Evolutionary conservation across 169 alveolate genomes (phyloP), one percentile per base, ranked within the genome.

Genomic region (Plasmodium reichenowi): DNA sequence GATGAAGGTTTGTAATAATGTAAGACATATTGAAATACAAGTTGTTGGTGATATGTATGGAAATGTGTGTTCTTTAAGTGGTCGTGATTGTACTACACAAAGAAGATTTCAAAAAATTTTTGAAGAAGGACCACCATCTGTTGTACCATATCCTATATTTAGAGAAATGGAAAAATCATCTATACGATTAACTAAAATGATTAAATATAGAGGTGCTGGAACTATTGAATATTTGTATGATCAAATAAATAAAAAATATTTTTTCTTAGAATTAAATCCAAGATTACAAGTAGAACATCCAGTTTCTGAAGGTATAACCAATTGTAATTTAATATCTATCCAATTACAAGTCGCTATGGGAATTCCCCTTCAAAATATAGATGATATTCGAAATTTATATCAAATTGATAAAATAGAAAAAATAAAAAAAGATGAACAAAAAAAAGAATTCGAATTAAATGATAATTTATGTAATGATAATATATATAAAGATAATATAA

Each of bases 201-300:
- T 97, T 24, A 97, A 97, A 43, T 96, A 96, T 88, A 92, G 89
- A 24, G 95, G 97, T 43, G 97, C 98, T 8, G 99, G 99, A 67
- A 97, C 99, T 5, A 97, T 97, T 38, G 99, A 97, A 92, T 97
- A 96, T 91, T 76, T 97, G 74, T 97, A 95, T 75, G 98, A 97
- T 68, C 94, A 95, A 20, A 75, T 95, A 70, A 75, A 93, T 66
- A 74, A 93, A 32, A 91, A 95, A 66, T 95, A 92, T 86, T 96
- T 89, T 80, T 97, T 97, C 95, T 83, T 96, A 43, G 98, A 96
- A 89, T 93, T 96, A 92, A 96, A 96, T 92, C 95, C 98, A n/a
- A 89, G 98, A 47, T 93, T 96, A 12, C 96, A 95, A 80, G 99
- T 98, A 52, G 99, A 98, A 89, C 99, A 98, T 85, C 98, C 98